Conservation (phyloP, 139 green algal species). For the Chlorella sp. region DNA sequence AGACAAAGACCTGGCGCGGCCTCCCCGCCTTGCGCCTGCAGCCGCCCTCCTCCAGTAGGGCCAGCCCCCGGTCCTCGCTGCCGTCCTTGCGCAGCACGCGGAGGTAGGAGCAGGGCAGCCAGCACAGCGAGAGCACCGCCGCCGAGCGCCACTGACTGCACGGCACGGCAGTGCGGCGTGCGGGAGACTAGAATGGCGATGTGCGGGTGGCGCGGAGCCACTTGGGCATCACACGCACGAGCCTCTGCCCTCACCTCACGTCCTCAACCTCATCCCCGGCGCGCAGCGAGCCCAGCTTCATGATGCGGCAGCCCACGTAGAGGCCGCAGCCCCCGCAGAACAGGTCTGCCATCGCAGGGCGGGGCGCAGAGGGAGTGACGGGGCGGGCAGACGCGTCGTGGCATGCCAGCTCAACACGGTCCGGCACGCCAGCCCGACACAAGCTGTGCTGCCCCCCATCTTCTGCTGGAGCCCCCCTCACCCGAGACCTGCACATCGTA, state of each 20-base stretch:
- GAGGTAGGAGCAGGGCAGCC: not conserved
- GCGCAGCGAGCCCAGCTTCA: slow-evolving; percentile 11
- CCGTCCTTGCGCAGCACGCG: not conserved
- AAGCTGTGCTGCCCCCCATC: too few relatives aligned
- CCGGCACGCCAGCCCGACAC: too few relatives aligned
- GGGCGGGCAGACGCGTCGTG: too few relatives aligned
- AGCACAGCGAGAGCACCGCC: slow-evolving; percentile 1
- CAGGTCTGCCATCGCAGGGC: too few relatives aligned
- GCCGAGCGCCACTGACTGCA: slow-evolving; percentile 14
- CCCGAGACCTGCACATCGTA: too few relatives aligned
- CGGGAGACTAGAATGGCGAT: too few relatives aligned
- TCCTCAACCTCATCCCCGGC: not conserved
- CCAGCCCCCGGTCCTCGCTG: not conserved
- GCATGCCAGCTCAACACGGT: too few relatives aligned
- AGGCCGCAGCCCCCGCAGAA: slow-evolving; percentile 20
- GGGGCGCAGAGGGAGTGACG: too few relatives aligned
- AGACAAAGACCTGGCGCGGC: not conserved
- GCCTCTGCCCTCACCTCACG: slow-evolving; percentile 6
- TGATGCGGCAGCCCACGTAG: slow-evolving; percentile 14
- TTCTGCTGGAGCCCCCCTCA: too few relatives aligned
- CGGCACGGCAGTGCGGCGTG: too few relatives aligned
- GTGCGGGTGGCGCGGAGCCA: too few relatives aligned
- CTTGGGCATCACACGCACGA: too few relatives aligned
- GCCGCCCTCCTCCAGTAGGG: not conserved
- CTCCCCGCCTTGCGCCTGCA: not conserved